Evolutionary conservation across 2,329 filamentous ascomycete genomes (phyloP), one percentile per base, ranked within the genome.

Genomic region (Herpotrichia juniperi): DNA sequence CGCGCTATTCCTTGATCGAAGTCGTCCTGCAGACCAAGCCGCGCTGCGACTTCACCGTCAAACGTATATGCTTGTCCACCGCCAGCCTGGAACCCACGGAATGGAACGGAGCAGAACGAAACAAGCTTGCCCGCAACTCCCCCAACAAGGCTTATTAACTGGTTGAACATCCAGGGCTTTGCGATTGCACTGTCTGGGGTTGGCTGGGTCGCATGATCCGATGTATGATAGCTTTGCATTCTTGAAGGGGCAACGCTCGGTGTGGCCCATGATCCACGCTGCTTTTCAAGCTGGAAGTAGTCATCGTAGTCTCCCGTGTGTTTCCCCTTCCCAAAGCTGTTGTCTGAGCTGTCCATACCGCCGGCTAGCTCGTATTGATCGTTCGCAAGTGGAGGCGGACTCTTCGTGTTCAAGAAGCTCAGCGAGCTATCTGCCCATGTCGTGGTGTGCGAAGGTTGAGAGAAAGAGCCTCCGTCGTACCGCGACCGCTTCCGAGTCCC

Each of bases 81-180:
- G 7, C 93, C 93, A 11, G 93, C 91, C 56, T 93, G 87, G 71
- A 97, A 97, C 0, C 93, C 93, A 48, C 83, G 83, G 66, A 97
- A 96, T 0, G 89, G 84, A 21, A 78, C 85, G 0, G 78, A 77
- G 77, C 93, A 96, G 64, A 96, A 94, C 61, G 92, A 84, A 83
- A 91, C 92, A 0, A 96, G 86, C 65, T 88, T 93, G 16, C 90
- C 89, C 1, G 89, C 84, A 3, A 89, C 84, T 24, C 81, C 85
- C 1, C 86, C 86, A 7, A 90, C 80, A 0, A 88, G 80, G 34
- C 77, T 82, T 26, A 90, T 76, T 4, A 88, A 82, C 43, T 64
- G 63, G 21, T 62, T 53, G 28, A 69, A 30, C 39, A 62, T 46
- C 69, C 63, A 72, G 2, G 66, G 52, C 37, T 64, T 71, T 40